Percentiles rank a stretch among this genome's conserved stretches.
Conservation (phyloP, 345 rosid genomes). For the Populus simonii region DNA sequence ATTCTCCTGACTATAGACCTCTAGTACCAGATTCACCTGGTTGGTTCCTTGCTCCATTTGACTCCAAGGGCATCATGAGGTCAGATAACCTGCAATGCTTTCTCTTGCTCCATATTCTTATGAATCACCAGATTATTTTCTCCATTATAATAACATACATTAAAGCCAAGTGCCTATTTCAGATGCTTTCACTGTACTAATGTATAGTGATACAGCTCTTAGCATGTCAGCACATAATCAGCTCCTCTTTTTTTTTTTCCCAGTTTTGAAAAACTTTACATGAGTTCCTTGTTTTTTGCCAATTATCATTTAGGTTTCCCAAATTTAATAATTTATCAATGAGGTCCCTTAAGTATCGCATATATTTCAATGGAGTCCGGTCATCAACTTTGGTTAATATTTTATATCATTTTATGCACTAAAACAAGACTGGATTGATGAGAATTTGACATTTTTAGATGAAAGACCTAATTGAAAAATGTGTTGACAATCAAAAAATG, state of each 20-base stretch:
- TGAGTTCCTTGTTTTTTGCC: too few species aligned
- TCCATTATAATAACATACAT: background rate
- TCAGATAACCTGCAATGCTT: slow-evolving; percentile 8
- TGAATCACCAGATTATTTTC: background rate
- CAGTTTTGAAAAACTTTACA: background rate
- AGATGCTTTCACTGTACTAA: background rate
- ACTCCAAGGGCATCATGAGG: slow-evolving; percentile 63
- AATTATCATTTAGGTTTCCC: too few species aligned
- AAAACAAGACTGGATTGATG: too few species aligned
- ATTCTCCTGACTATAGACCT: slow-evolving; percentile 62
- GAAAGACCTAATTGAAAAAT: too few species aligned
- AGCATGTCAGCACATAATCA: background rate
- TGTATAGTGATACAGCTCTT: background rate
- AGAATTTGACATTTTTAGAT: too few species aligned
- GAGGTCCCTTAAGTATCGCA: background rate
- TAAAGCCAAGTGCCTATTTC: background rate
- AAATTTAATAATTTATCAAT: background rate
- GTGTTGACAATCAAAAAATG: too few species aligned
- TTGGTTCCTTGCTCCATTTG: slow-evolving; percentile 67
- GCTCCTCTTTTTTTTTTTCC: background rate
- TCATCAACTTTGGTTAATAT: too few species aligned
- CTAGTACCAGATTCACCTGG: slow-evolving; percentile 49
- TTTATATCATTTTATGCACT: too few species aligned
- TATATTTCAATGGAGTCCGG: background rate
- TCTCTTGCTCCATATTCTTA: background rate